Base-by-base conservation (phyloP, 805 yeast species). In the Debaryomyces tyrocola region DNA sequence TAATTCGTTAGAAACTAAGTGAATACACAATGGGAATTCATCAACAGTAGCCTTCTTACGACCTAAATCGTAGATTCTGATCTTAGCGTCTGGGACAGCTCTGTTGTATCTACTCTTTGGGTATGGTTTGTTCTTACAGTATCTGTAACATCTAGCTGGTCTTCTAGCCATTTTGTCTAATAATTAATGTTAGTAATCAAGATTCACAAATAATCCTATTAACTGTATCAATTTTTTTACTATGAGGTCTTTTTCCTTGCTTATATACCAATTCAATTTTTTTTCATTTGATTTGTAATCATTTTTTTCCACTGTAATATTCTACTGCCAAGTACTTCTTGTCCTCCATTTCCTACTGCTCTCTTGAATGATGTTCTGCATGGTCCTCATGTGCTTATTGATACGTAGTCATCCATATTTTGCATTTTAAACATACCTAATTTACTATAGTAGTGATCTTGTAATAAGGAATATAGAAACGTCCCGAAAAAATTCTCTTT, bases 101-200 rank as follows among this genome's bases (percentile, higher is more conserved):
- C 99, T 92, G 92, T 94, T 94, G 90, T 91, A 94, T 83, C 99
- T 91, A 71, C 98, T 91, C 86, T 94, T 94, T 83, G 99, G 99
- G 88, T 84, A 94, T 73, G 99, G 99, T 85, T 94, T 94, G 96
- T 94, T 94, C 89, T 94, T 94, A 88, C 97, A 95, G 95, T 92
- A 94, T 84, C 99, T 90, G 97, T 94, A 94, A 85, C 99, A 94
- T 87, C 98, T 90, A 85, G 99, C 99, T 80, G 99, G 99, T 87
- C 98, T 92, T 84, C 98, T 90, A 79, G 98, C 97, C 98, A 92
- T 92, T 76, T 85, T 88, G 83, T 75, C 73, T 66, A 50, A 24
- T 24, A 24, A 24, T 40, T 29, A 41, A 24, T 46, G 68, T 64
- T 63, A 62, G 69, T 63, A 62, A 15, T 14, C 29, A 58, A 18